phyloP scores from a whole-genome alignment of 2,329 filamentous ascomycete genomes.

The Cladophialophora psammophila region DNA sequence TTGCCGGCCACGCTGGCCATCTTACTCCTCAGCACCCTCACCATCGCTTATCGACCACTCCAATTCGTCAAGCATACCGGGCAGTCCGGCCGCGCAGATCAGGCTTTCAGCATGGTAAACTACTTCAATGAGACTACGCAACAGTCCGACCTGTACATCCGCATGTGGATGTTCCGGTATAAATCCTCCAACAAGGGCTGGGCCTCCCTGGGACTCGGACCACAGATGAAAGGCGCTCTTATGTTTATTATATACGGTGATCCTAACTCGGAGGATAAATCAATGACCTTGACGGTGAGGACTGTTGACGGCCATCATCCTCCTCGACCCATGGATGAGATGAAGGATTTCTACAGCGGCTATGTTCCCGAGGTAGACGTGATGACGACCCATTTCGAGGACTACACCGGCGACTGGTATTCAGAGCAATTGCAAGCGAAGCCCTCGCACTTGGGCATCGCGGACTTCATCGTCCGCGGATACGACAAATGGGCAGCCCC shows the following conservation, averaged over 20 bases:
- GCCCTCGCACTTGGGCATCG: conserved; percentile 39
- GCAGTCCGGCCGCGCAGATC: conserved; percentile 37
- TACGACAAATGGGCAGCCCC: conserved; percentile 35
- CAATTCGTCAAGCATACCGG: conserved; percentile 41
- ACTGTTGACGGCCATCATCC: conserved; percentile 40
- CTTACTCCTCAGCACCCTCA: conserved; percentile 23
- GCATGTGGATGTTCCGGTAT: conserved; percentile 40
- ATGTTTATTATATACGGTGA: conserved; percentile 43
- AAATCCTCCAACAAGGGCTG: conserved; percentile 36
- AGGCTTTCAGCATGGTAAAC: conserved; percentile 39
- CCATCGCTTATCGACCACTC: conserved; percentile 39
- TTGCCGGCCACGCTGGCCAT: conserved; percentile 24
- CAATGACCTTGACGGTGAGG: conserved; percentile 37
- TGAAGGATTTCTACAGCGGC: conserved; percentile 35
- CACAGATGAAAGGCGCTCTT: conserved; percentile 39
- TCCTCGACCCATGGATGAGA: conserved; percentile 31
- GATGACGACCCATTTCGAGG: conserved; percentile 34
- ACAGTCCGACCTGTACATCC: conserved; percentile 39
- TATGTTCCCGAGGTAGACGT: conserved; percentile 36
- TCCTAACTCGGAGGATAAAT: conserved; percentile 25
- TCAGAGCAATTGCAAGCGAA: conserved; percentile 32
- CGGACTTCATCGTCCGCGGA: conserved; percentile 38
- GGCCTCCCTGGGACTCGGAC: conserved; percentile 38
- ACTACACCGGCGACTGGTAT: conserved; percentile 37
- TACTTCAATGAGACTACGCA: conserved; percentile 40